phyloP scores from a whole-genome alignment of 768 basidiomycete genomes.

The Termitomyces titanicus region DNA sequence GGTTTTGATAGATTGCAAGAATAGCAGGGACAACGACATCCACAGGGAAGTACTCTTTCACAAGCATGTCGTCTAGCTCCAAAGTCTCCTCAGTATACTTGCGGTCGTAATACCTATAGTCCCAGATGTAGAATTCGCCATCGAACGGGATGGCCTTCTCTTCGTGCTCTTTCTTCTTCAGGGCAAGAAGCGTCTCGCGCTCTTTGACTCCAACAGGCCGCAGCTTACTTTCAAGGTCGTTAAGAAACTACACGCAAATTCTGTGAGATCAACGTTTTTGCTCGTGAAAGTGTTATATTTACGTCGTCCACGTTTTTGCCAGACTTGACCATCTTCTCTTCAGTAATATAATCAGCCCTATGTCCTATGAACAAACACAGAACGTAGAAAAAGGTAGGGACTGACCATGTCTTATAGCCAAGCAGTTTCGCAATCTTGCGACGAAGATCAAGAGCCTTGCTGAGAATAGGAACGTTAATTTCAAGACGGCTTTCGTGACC shows the following conservation, averaged over 20 bases:
- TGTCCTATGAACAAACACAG: background rate
- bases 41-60: slow-evolving; percentile 91
- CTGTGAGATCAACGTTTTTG: slow-evolving; percentile 3
- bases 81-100: slow-evolving; percentile 65
- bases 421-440: slow-evolving; percentile 65
- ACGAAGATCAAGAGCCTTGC: slow-evolving; percentile 65
- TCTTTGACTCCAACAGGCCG: slow-evolving; percentile 71
- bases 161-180: slow-evolving; percentile 75
- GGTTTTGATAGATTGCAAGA: slow-evolving; percentile 77
- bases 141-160: slow-evolving; percentile 60
- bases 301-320: slow-evolving; percentile 59
- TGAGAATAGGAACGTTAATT: slow-evolving; percentile 68
- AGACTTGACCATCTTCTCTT: slow-evolving; percentile 82
- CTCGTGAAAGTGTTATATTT: slow-evolving; percentile 4
- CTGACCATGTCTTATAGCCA: slow-evolving; percentile 67
- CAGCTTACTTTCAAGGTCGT: slow-evolving; percentile 71
- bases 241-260: slow-evolving; percentile 54
- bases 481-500: slow-evolving; percentile 66
- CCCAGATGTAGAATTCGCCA: slow-evolving; percentile 78
- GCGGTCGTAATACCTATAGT: slow-evolving; percentile 74
- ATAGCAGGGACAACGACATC: slow-evolving; percentile 79
- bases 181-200: slow-evolving; percentile 55
- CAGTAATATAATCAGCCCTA: slow-evolving; percentile 78
- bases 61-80: slow-evolving; percentile 67
- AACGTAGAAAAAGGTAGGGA: background rate